Base-by-base conservation (phyloP, 108 stramenopile species). In the Skeletonema costatum region DNA sequence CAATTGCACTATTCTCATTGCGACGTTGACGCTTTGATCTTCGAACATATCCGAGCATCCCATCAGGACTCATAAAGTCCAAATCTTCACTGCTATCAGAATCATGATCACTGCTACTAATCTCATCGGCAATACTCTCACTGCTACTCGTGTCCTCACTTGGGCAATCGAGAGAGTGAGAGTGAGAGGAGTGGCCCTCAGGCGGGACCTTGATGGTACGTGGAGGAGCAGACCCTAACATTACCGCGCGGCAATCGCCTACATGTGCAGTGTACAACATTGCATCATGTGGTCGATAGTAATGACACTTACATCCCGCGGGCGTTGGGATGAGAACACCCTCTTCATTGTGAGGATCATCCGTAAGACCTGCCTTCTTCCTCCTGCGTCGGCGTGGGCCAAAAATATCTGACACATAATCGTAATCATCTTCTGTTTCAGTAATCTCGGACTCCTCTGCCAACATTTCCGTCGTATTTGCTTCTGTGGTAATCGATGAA, bases 171-270 rank as follows among this genome's bases (percentile, higher is more conserved):
- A 67, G 53, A 25, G 53, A 56, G n/a, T 56, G 53, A 30, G 70
- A 64, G 36, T 78, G 65, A 56, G 19, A 53, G 17, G 70, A 64
- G 48, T 78, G 65, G 32, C 85, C 82, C n/a, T 83, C 83, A 6
- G 79, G 79, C 8, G 67, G 78, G 25, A 90, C 88, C 66, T 94
- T 91, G 80, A 93, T 90, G n/a, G 90, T 91, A 32, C 87, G 87
- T 0, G 90, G 92, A 33, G 92, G 92, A 5, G 90, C 88, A 16
- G 85, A 85, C 46, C 90, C 89, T 29, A 94, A 65, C 84, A 96
- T 83, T 10, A 93, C 92, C 16, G 95, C 95, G 11, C 95, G 77
- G 65, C 95, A 96, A 64, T 96, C 95, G 8, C 95, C 95, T 44
- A 90, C 89, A 81, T 93, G 91, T 33, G 91, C 91, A 2, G 95